phyloP scores from a whole-genome alignment of 768 basidiomycete species.

The Gloeopeniophorella convolvens region DNA sequence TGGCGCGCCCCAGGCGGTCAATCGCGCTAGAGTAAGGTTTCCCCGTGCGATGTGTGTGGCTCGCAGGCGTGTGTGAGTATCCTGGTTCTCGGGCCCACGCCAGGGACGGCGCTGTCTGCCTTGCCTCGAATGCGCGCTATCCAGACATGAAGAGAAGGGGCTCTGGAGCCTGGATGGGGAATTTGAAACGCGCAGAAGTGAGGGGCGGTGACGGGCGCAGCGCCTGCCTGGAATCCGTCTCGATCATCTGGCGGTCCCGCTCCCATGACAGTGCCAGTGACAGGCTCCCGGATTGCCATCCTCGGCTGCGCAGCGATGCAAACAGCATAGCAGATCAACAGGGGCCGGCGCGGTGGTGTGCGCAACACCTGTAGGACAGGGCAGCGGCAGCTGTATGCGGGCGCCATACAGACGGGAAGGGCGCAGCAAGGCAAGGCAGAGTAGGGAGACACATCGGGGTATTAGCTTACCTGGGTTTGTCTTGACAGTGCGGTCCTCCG shows the following conservation, averaged over 20 bases:
- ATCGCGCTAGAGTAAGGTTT: neutral
- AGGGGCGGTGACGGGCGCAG: neutral
- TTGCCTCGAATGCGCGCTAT: too few species aligned
- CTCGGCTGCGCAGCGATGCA: neutral
- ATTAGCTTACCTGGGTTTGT: slow-evolving; percentile 45
- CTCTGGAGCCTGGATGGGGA: too few species aligned
- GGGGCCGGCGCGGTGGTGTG: too few species aligned
- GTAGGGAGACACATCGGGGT: neutral
- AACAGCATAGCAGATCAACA: neutral
- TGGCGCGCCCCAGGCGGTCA: neutral
- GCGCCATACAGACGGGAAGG: too few species aligned
- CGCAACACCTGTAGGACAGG: too few species aligned
- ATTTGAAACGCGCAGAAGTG: slow-evolving; percentile 5
- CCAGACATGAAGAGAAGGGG: too few species aligned
- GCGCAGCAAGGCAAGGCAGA: slow-evolving; percentile 11
- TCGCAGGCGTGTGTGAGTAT: neutral
- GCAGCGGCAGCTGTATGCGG: too few species aligned
- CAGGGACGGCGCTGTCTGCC: too few species aligned
- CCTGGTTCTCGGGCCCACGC: slow-evolving; percentile 8
- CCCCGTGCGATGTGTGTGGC: neutral
- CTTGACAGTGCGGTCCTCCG: slow-evolving; percentile 53
- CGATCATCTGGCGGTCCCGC: slow-evolving; percentile 10
- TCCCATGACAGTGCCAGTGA: too few species aligned
- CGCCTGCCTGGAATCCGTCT: slow-evolving; percentile 4
- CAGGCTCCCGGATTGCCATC: neutral